phyloP scores from a whole-genome alignment of 1,284 basidiomycete genomes.

The Ganoderma lingzhi region DNA sequence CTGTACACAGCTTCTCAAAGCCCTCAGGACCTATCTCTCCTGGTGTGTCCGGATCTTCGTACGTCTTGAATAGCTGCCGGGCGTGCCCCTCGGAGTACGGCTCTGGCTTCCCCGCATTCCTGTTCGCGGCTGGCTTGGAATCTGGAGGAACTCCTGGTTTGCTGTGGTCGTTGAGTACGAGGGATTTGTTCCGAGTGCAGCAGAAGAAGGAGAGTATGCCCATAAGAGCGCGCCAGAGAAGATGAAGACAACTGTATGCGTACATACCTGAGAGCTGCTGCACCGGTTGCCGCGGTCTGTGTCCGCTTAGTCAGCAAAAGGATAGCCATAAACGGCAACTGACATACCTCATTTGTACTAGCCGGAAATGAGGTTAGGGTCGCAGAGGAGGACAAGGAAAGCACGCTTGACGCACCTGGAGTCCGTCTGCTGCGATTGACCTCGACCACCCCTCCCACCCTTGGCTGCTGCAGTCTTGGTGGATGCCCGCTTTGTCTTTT shows the following conservation, averaged over 20 bases:
- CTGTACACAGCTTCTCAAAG: slow-evolving; percentile 69
- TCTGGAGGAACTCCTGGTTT: slow-evolving; percentile 14
- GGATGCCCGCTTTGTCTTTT: slow-evolving; percentile 33
- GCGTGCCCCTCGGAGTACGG: slow-evolving; percentile 61
- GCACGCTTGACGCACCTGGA: neutral
- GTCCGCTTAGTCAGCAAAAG: slow-evolving; percentile 32
- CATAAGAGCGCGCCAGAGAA: slow-evolving; percentile 28
- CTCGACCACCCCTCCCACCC: slow-evolving; percentile 29
- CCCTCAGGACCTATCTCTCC: slow-evolving; percentile 72
- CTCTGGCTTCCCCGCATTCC: slow-evolving; percentile 41
- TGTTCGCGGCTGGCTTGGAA: slow-evolving; percentile 23
- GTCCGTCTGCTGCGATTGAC: slow-evolving; percentile 15
- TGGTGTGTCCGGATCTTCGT: slow-evolving; percentile 67
- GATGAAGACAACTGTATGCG: slow-evolving; percentile 8
- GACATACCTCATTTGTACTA: slow-evolving; percentile 33
- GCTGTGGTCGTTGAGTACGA: slow-evolving; percentile 20
- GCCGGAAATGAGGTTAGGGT: slow-evolving; percentile 30
- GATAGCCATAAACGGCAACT: slow-evolving; percentile 20
- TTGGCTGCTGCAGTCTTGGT: slow-evolving; percentile 42
- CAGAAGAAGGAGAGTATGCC: slow-evolving; percentile 34
- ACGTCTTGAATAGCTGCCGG: slow-evolving; percentile 64
- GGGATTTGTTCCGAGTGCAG: slow-evolving; percentile 28
- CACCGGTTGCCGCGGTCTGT: slow-evolving; percentile 19
- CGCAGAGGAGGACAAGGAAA: neutral
- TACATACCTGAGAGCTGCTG: slow-evolving; percentile 24